A percentile compares a stretch with the other conserved stretches of the same genome.
Evolutionary conservation across 768 basidiomycete genomes (phyloP).

Genomic region (Fibroporia radiculosa): DNA sequence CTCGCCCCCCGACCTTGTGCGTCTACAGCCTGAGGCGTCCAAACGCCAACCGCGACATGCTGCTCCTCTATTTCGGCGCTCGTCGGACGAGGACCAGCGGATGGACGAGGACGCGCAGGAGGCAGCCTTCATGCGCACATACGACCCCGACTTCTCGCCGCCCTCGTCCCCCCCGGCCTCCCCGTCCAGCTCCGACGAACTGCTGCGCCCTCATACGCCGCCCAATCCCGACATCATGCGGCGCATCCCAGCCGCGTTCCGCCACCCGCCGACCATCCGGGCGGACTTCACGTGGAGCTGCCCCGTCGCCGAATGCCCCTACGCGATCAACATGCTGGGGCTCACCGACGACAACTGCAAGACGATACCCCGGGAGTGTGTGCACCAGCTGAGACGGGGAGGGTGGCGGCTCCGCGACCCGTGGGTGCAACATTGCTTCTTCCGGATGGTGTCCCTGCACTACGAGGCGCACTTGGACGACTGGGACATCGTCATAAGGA

Average conservation of each 20-base stretch:
- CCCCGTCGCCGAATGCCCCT: slow-evolving; percentile 33
- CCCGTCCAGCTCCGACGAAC: slow-evolving; percentile 25
- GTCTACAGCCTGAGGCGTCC: not conserved
- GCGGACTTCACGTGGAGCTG: slow-evolving; percentile 49
- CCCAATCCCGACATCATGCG: slow-evolving; percentile 16
- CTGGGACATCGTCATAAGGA: slow-evolving; percentile 9
- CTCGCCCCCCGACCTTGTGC: not conserved
- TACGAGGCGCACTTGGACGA: slow-evolving; percentile 14
- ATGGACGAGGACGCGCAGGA: not conserved
- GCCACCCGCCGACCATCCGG: slow-evolving; percentile 31
- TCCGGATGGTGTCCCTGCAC: slow-evolving; percentile 18
- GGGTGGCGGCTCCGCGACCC: slow-evolving; percentile 11
- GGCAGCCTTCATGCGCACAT: slow-evolving; percentile 14
- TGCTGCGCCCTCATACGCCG: slow-evolving; percentile 12
- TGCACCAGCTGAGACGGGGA: slow-evolving; percentile 1
- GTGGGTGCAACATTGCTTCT: slow-evolving; percentile 10
- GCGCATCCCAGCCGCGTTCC: slow-evolving; percentile 30
- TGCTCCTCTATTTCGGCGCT: slow-evolving; percentile 1
- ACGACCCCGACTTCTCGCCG: slow-evolving; percentile 56
- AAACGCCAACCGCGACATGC: not conserved
- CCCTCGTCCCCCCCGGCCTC: slow-evolving; percentile 37
- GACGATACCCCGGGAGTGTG: slow-evolving; percentile 13
- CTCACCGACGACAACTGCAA: slow-evolving; percentile 27
- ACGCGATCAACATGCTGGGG: slow-evolving; percentile 39
- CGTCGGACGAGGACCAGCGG: slow-evolving; percentile 2